These are phyloP conservation scores for Irpex rosettiformis DNA, from an alignment of 1,284 basidiomycete species.

Conservation along the genomic window DNA sequence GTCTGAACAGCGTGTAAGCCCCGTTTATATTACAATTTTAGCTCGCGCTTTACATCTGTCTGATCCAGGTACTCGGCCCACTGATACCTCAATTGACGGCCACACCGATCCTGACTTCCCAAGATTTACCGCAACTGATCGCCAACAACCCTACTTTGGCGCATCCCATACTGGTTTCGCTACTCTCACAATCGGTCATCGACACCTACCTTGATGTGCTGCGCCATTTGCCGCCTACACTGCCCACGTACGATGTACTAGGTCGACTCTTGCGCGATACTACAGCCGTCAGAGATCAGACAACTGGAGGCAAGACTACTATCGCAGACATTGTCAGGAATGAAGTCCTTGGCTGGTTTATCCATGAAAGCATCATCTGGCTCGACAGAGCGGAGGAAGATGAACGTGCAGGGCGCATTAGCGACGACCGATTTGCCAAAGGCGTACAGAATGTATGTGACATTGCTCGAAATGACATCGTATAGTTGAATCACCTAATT, in stretches of 20 bases:
- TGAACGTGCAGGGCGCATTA: slow-evolving; percentile 58
- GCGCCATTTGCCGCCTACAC: slow-evolving; percentile 55
- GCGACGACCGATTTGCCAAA: slow-evolving; percentile 68
- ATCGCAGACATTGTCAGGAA: slow-evolving; percentile 58
- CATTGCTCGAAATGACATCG: neutral
- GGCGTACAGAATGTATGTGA: slow-evolving; percentile 67
- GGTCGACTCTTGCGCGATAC: slow-evolving; percentile 61
- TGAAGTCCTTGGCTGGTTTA: slow-evolving; percentile 65
- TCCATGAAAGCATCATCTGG: slow-evolving; percentile 63
- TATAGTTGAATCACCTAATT: neutral
- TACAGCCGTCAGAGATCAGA: slow-evolving; percentile 38
- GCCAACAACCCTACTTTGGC: slow-evolving; percentile 67
- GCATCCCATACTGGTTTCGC: slow-evolving; percentile 54
- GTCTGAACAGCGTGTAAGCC: slow-evolving; percentile 64
- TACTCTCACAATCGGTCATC: slow-evolving; percentile 36
- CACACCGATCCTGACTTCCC: slow-evolving; percentile 59
- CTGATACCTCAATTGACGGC: slow-evolving; percentile 43
- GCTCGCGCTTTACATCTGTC: neutral
- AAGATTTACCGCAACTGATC: slow-evolving; percentile 62
- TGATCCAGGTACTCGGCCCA: slow-evolving; percentile 32
- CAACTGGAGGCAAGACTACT: slow-evolving; percentile 45
- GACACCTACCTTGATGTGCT: slow-evolving; percentile 52
- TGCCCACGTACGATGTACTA: slow-evolving; percentile 71
- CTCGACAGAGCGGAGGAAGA: slow-evolving; percentile 63
- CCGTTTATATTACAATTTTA: neutral